Conservation (phyloP, 2,329 filamentous ascomycete species). For the Biscogniauxia marginata region DNA sequence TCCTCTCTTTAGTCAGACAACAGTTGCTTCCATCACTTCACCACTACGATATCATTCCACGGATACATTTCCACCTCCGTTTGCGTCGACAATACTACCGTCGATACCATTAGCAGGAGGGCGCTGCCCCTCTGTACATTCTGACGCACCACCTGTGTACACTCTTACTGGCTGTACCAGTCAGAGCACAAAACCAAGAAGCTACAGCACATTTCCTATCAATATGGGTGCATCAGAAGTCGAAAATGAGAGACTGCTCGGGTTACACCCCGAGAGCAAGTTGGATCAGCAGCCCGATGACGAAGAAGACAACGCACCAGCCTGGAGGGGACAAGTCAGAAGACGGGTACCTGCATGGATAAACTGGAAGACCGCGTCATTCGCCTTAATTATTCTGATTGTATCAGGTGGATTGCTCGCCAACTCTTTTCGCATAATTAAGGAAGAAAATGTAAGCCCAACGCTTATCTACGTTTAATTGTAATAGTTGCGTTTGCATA, state of each 20-base stretch:
- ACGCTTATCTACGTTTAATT: not conserved
- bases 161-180: constrained; percentile 32
- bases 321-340: constrained; percentile 25
- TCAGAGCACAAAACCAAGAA: constrained; percentile 22
- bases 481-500: not conserved
- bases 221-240: constrained; percentile 42
- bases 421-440: constrained; percentile 25
- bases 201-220: constrained; percentile 45
- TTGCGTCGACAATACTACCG: constrained; percentile 24
- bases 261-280: constrained; percentile 46
- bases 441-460: constrained; percentile 26
- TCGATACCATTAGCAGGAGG: constrained; percentile 15
- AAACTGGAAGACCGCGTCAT: constrained; percentile 27
- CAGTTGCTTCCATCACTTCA: constrained; percentile 10
- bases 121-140: constrained; percentile 32
- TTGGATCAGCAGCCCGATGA: constrained; percentile 36
- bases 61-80: constrained; percentile 26
- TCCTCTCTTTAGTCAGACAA: constrained; percentile 13
- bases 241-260: constrained; percentile 45
- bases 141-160: constrained; percentile 50
- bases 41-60: constrained; percentile 11
- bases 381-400: constrained; percentile 31
- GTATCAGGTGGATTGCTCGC: constrained; percentile 32
- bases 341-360: constrained; percentile 30
- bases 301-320: constrained; percentile 22